Evolutionary conservation across 2,329 filamentous ascomycete genomes (phyloP), one percentile per base, ranked within the genome.

Genomic region (Pseudofabraea citricarpa): DNA sequence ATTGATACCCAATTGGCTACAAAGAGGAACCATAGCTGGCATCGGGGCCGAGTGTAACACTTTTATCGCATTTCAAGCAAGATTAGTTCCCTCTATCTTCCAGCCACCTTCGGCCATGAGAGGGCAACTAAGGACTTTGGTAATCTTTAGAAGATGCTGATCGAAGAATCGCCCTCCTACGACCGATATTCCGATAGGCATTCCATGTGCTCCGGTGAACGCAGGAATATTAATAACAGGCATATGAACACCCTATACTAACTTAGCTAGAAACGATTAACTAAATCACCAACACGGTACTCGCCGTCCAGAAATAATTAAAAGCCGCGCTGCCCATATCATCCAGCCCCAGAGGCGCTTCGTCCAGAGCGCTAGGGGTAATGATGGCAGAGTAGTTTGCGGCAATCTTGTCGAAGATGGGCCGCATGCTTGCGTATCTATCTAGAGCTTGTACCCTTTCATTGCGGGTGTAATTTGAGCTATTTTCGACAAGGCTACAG

Each of bases 201-300:
- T 61, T 0, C 67, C 69, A 43, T 73, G 66, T 22, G 64, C 64
- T 0, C 81, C 80, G 31, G 65, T 60, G 49, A 84, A 83, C 0
- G 78, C 80, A 0, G 79, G 77, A 0, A 84, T 57, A 45, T 83
- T 83, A 18, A 83, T 59, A 0, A 79, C 76, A 0, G 81, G 81
- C n/a, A n/a, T n/a, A n/a, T n/a, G n/a, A n/a, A n/a, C n/a, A 1
- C 68, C 73, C 47, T 84, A 79, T n/a, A 84, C 58, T 5, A 44
- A 27, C 13, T 31, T 15, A 15, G 8, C 13, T 31, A 15, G 9
- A n/a, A 18, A 19, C 19, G 10, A 2, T 8, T 36, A 7, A 36
- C 33, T 19, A 18, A 4, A 19, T 9, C 13, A 36, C 21, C 10
- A 36, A 36, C 18, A 13, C 3, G 7, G 27, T 24, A 58, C 70